Evolutionary conservation across 345 rosid species (phyloP).

Genomic region (Dovyalis caffra): DNA sequence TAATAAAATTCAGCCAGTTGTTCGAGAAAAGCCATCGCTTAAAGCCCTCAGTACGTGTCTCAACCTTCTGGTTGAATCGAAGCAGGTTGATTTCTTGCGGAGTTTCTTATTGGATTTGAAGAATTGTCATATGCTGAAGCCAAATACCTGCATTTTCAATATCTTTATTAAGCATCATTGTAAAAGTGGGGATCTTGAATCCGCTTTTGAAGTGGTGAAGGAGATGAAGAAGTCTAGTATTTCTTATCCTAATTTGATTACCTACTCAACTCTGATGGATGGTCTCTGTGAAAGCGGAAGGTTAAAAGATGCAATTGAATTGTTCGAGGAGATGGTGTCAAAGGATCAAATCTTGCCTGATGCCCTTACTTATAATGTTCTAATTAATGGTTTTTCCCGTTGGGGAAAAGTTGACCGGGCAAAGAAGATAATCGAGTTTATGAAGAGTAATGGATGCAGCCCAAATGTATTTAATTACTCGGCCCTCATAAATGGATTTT

Average conservation of each 20-base stretch:
- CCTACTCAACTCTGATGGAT: conserved; percentile 72
- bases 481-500: conserved; percentile 61
- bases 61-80: conserved; percentile 68
- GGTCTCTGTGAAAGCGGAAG: conserved; percentile 57
- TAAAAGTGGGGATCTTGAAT: conserved; percentile 54
- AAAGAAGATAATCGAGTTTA: conserved; percentile 69
- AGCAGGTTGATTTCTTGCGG: conserved; percentile 50
- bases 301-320: conserved; percentile 64
- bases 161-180: conserved; percentile 83
- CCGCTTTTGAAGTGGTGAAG: conserved; percentile 59
- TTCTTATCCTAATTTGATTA: conserved; percentile 73
- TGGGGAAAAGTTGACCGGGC: conserved; percentile 71
- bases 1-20: conserved; percentile 52
- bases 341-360: conserved; percentile 75
- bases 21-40: conserved; percentile 75
- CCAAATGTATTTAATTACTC: conserved; percentile 74
- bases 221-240: conserved; percentile 63
- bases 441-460: conserved; percentile 72
- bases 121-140: conserved; percentile 46
- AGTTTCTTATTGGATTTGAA: conserved; percentile 51
- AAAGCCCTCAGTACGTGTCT: conserved; percentile 85
- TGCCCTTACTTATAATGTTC: conserved; percentile 61
- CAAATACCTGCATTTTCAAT: conserved; percentile 89
- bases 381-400: conserved; percentile 77
- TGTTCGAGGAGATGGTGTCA: conserved; percentile 81